Evolutionary conservation across 208 protist genomes (phyloP).

Genomic region (Cochliopodium minus): DNA sequence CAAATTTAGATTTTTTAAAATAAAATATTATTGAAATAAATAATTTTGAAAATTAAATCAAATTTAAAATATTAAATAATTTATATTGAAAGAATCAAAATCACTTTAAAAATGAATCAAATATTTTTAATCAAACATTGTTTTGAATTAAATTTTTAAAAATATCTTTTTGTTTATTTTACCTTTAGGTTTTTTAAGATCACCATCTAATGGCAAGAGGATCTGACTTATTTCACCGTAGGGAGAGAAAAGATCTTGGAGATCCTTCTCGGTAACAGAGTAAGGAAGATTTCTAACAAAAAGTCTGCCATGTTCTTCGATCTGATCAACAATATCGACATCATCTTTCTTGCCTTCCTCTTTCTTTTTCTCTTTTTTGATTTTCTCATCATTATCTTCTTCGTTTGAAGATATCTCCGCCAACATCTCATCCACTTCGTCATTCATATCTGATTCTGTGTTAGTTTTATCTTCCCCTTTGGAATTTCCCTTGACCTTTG

Average conservation of each 20-base stretch:
- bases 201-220: constrained; percentile 38
- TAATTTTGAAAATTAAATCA: too few species aligned
- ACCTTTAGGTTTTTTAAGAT: constrained; percentile 38
- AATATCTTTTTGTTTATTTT: too few species aligned
- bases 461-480: not conserved
- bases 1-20: too few species aligned
- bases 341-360: not conserved
- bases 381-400: not conserved
- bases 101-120: too few species aligned
- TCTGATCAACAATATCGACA: constrained; percentile 1
- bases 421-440: constrained; percentile 2
- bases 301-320: constrained; percentile 38
- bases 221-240: constrained; percentile 38
- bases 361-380: constrained; percentile 6
- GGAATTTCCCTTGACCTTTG: not conserved
- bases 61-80: too few species aligned
- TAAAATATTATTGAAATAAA: not conserved
- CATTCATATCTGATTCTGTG: not conserved
- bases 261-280: constrained; percentile 41
- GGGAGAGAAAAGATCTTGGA: constrained; percentile 30
- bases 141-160: too few species aligned
- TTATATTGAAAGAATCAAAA: too few species aligned
- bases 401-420: not conserved
- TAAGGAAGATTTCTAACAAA: constrained; percentile 56
- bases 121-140: too few species aligned